Conservation (phyloP, 2,329 filamentous ascomycete genomes). For the Ascocoryne sarcoides region DNA sequence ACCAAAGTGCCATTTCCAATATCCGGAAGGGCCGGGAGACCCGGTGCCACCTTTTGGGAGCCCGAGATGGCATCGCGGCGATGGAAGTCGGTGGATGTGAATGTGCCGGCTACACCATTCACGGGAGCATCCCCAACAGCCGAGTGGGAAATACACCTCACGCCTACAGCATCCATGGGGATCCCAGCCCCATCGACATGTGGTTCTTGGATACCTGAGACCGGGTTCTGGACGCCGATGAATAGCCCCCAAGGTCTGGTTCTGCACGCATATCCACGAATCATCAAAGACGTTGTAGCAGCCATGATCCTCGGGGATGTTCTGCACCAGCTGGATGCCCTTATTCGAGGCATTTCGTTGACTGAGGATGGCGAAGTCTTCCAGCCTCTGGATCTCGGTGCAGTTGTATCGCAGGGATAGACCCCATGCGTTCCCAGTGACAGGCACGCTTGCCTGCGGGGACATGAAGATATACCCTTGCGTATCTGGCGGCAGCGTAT, state of each 20-base stretch:
- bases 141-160: background rate
- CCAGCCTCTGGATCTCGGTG: background rate
- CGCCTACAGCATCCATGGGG: background rate
- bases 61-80: no score
- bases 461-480: conserved; percentile 4
- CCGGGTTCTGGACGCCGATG: no score
- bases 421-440: conserved; percentile 1
- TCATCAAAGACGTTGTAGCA: no score
- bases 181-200: no score
- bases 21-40: background rate
- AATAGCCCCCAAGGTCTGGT: no score
- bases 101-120: background rate
- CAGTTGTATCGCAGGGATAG: background rate
- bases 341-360: conserved; percentile 1
- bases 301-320: no score
- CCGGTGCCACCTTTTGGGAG: no score
- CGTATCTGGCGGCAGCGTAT: background rate
- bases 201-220: no score
- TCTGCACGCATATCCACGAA: no score
- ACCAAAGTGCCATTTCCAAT: no score
- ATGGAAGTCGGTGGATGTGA: background rate
- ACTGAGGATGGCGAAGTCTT: conserved; percentile 1
- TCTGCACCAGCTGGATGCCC: no score
- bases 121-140: background rate
- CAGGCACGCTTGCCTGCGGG: conserved; percentile 1